phyloP scores from a whole-genome alignment of 257 asterid species.

The Fraxinus quadrangulata region DNA sequence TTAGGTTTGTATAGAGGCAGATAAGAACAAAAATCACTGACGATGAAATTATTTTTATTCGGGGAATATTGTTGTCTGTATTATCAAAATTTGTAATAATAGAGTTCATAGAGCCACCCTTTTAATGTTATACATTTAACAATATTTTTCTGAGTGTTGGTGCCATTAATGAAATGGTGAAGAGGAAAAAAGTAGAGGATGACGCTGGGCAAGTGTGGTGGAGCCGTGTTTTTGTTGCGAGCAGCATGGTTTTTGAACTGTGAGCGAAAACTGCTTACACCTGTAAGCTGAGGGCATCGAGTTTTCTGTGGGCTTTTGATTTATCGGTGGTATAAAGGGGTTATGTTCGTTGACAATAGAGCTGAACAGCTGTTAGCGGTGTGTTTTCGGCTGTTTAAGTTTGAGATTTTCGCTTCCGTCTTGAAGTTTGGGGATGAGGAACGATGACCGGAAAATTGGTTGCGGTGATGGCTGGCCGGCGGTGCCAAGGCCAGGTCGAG shows the following conservation, averaged over 20 bases:
- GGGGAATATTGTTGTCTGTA: slow-evolving; percentile 53
- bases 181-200: slow-evolving; percentile 27
- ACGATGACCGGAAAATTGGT: slow-evolving; percentile 50
- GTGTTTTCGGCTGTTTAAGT: slow-evolving; percentile 23
- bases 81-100: slow-evolving; percentile 19
- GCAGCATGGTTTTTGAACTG: slow-evolving; percentile 52
- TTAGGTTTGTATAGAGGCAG: slow-evolving; percentile 34
- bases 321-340: slow-evolving; percentile 29
- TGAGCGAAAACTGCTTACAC: slow-evolving; percentile 51
- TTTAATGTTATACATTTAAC: slow-evolving; percentile 9
- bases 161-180: slow-evolving; percentile 33
- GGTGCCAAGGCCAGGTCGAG: slow-evolving; percentile 47
- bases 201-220: slow-evolving; percentile 27
- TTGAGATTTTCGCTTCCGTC: slow-evolving; percentile 24
- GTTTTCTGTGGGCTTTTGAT: slow-evolving; percentile 16
- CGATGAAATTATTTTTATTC: slow-evolving; percentile 47
- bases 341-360: slow-evolving; percentile 38
- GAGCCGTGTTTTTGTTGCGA: slow-evolving; percentile 38
- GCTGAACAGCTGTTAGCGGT: slow-evolving; percentile 31
- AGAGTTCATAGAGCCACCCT: slow-evolving; percentile 10
- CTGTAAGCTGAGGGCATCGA: slow-evolving; percentile 37
- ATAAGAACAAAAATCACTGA: slow-evolving; percentile 22
- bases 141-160: slow-evolving; percentile 33
- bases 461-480: slow-evolving; percentile 47
- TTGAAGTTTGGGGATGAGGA: slow-evolving; percentile 59